These are phyloP conservation scores for Yamadazyma akitaensis DNA, from an alignment of 805 yeast genomes.

Conservation along the genomic window DNA sequence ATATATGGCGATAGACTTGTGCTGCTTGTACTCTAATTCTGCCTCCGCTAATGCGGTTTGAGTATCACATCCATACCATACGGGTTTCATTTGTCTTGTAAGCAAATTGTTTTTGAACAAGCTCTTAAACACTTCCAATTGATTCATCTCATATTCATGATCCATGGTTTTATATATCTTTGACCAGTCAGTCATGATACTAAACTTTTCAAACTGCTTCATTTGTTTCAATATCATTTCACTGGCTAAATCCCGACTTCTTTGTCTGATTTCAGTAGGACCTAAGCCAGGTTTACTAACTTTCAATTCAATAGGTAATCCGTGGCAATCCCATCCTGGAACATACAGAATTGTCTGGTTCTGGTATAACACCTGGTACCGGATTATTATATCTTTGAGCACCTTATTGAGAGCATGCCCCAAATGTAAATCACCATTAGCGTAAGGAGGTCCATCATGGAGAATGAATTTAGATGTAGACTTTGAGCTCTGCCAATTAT, in stretches of 20 bases:
- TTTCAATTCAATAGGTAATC: conserved; percentile 91
- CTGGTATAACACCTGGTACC: conserved; percentile 58
- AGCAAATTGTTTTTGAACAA: conserved; percentile 66
- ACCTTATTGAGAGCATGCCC: conserved; percentile 92
- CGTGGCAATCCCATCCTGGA: conserved; percentile 99
- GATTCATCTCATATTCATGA: conserved; percentile 68
- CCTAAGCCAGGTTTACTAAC: conserved; percentile 42
- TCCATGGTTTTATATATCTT: conserved; percentile 71
- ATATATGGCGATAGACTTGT: conserved; percentile 64
- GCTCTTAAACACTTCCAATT: conserved; percentile 63
- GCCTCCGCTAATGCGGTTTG: conserved; percentile 95
- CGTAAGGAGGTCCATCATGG: conserved; percentile 99
- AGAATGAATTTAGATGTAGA: conserved; percentile 51
- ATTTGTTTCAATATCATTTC: conserved; percentile 63
- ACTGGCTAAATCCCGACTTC: conserved; percentile 69
- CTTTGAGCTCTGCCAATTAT: conserved; percentile 50
- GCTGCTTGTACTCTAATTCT: conserved; percentile 83
- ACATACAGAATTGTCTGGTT: conserved; percentile 65
- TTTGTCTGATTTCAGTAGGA: conserved; percentile 52
- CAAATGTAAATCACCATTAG: conserved; percentile 89
- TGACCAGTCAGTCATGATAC: conserved; percentile 80
- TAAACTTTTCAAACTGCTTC: conserved; percentile 62
- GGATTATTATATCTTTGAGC: conserved; percentile 76
- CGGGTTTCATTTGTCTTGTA: conserved; percentile 87
- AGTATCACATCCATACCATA: conserved; percentile 95